phyloP scores from a whole-genome alignment of 345 rosid genomes.

The Eucalyptus regnans region DNA sequence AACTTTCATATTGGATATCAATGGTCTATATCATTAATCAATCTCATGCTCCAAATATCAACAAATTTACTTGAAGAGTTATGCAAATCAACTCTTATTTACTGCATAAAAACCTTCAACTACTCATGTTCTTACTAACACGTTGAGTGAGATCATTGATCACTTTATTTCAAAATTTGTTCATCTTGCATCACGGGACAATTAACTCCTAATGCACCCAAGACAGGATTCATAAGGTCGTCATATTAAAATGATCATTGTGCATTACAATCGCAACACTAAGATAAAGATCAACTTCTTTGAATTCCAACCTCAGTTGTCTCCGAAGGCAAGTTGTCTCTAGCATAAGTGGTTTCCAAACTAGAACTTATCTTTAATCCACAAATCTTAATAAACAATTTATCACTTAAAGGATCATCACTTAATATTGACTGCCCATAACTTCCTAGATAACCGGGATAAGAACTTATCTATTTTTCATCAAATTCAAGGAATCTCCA shows the following conservation, averaged over 20 bases:
- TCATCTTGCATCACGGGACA: neutral
- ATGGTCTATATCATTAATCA: neutral
- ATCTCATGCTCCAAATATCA: neutral
- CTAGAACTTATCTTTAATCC: neutral
- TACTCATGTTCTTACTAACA: neutral
- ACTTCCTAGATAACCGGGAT: neutral
- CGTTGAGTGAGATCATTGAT: neutral
- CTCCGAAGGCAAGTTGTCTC: neutral
- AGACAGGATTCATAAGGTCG: neutral
- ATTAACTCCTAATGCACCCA: neutral
- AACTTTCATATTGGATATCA: neutral
- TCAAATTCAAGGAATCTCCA: neutral
- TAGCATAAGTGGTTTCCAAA: neutral
- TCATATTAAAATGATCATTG: too few relatives aligned
- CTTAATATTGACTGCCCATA: neutral
- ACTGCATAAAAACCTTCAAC: neutral
- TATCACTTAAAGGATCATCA: neutral
- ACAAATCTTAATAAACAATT: neutral
- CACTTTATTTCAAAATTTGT: neutral
- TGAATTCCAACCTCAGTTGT: neutral
- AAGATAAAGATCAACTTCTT: neutral
- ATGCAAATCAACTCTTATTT: neutral
- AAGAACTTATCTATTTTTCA: neutral
- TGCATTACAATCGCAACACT: neutral
- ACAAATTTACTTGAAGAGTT: neutral